A percentile compares a stretch with the other conserved stretches of the same genome.
phyloP scores from a whole-genome alignment of 23 red algal species.

The Agarophyton chilense region DNA sequence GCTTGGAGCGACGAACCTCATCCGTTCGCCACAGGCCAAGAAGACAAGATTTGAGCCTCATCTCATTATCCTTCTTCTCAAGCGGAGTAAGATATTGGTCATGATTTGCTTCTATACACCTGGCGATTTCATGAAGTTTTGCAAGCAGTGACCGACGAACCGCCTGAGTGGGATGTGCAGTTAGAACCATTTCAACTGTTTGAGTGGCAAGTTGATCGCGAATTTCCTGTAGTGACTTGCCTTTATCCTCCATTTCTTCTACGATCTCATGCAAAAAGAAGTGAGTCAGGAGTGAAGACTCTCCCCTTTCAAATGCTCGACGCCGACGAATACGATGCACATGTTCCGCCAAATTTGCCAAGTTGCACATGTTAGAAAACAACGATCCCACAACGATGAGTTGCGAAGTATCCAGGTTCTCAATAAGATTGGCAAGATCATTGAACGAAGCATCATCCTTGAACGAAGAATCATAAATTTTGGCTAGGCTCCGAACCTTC shows the following conservation, averaged over 20 bases:
- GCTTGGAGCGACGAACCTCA: conserved; percentile 92
- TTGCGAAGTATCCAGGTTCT: conserved; percentile 60
- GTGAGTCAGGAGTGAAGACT: conserved; percentile 76
- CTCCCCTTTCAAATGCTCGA: conserved; percentile 85
- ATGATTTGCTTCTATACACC: conserved; percentile 77
- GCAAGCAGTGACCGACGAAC: conserved; percentile 85
- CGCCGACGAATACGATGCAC: conserved; percentile 93
- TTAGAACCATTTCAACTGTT: conserved; percentile 97
- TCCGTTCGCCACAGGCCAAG: conserved; percentile 91
- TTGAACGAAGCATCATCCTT: conserved; percentile 76
- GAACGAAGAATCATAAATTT: conserved; percentile 52
- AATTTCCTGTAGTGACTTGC: conserved; percentile 80
- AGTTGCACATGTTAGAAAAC: conserved; percentile 96
- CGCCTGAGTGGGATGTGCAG: conserved; percentile 98
- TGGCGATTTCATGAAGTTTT: conserved; percentile 91
- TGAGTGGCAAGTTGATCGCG: conserved; percentile 70
- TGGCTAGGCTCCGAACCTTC: conserved; percentile 61
- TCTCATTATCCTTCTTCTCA: conserved; percentile 57
- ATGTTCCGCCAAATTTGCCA: conserved; percentile 94
- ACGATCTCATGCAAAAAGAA: conserved; percentile 83
- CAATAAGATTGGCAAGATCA: conserved; percentile 72
- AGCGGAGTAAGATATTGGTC: conserved; percentile 79
- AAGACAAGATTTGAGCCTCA: conserved; percentile 44
- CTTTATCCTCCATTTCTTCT: conserved; percentile 74
- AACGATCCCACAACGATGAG: conserved; percentile 89